Evolutionary conservation across 768 basidiomycete genomes (phyloP).

Genomic region (Mycena capillaripes): DNA sequence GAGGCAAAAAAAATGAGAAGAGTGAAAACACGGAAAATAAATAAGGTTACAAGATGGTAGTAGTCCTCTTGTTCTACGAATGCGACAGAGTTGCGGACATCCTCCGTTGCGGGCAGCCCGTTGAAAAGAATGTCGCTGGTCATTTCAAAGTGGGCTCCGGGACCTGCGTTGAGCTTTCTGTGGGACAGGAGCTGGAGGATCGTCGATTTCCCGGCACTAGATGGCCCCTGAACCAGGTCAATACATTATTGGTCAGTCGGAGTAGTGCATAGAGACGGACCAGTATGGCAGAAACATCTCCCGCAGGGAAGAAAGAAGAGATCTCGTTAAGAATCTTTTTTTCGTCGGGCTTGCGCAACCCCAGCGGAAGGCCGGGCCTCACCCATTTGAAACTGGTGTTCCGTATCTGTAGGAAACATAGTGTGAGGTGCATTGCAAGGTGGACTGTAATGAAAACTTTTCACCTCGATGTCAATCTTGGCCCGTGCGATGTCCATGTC

Average conservation of each 20-base stretch:
- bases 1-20: no score
- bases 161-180: conserved; percentile 34
- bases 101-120: conserved; percentile 43
- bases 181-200: conserved; percentile 33
- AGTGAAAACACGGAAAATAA: no score
- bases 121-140: conserved; percentile 37
- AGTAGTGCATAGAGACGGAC: background rate
- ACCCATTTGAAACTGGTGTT: conserved; percentile 36
- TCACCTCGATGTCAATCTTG: conserved; percentile 35
- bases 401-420: conserved; percentile 9
- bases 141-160: conserved; percentile 34
- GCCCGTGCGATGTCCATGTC: conserved; percentile 37
- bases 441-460: background rate
- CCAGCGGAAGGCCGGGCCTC: conserved; percentile 31
- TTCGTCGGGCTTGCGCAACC: conserved; percentile 21
- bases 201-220: conserved; percentile 36
- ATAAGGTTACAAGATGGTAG: conserved; percentile 32
- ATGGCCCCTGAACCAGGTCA: background rate
- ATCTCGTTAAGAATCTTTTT: conserved; percentile 35
- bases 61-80: conserved; percentile 38
- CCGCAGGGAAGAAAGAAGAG: conserved; percentile 36
- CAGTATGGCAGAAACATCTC: conserved; percentile 36
- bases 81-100: conserved; percentile 30
- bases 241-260: background rate
- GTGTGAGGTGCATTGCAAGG: background rate